These are phyloP conservation scores for Leccinum pellstonianum DNA, from an alignment of 768 basidiomycete genomes.

Conservation along the genomic window DNA sequence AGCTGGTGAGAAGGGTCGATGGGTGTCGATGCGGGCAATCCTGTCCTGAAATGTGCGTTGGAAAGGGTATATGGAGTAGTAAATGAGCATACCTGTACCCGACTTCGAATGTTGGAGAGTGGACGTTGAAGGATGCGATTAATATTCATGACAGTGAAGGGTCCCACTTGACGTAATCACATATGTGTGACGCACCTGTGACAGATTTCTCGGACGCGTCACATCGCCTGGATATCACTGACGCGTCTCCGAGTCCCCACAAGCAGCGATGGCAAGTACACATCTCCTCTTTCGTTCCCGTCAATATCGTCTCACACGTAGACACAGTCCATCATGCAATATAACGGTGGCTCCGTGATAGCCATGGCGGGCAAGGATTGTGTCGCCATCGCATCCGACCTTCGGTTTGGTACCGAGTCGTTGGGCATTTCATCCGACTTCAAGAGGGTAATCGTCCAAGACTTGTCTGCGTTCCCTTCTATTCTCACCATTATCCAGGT, in stretches of 20 bases:
- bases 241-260: conserved; percentile 18
- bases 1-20: conserved; percentile 46
- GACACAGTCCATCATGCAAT: conserved; percentile 80
- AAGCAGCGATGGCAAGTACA: conserved; percentile 24
- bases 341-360: conserved; percentile 97
- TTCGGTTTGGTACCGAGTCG: conserved; percentile 86
- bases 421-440: conserved; percentile 89
- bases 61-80: not conserved
- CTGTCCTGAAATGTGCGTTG: conserved; percentile 40
- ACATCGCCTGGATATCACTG: conserved; percentile 14
- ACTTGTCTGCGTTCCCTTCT: conserved; percentile 13
- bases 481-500: conserved; percentile 49
- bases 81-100: conserved; percentile 20
- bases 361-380: conserved; percentile 99
- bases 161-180: not conserved
- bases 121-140: conserved; percentile 11
- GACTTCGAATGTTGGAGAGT: conserved; percentile 15
- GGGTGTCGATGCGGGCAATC: conserved; percentile 54
- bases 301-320: conserved; percentile 9
- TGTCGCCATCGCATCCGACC: conserved; percentile 96
- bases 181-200: conserved; percentile 7
- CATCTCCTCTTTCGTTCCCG: not conserved
- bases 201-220: conserved; percentile 22
- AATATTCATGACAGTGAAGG: conserved; percentile 13
- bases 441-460: conserved; percentile 67